These are phyloP conservation scores for Serendipita vermifera DNA, from an alignment of 768 basidiomycete genomes.

Conservation along the genomic window DNA sequence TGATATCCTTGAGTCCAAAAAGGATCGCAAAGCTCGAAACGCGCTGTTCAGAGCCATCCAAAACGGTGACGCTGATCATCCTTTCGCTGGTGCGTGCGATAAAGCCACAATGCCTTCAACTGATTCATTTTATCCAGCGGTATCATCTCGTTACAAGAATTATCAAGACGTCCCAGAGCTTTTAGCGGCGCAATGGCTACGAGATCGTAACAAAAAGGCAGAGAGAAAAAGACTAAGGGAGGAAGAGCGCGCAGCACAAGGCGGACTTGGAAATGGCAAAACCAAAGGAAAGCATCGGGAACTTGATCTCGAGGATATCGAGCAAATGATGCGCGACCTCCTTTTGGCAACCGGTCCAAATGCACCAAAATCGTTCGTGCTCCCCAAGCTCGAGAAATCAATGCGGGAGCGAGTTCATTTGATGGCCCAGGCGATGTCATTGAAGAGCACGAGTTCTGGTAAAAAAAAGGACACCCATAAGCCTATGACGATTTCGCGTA, in stretches of 20 bases:
- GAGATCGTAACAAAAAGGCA: constrained; percentile 75
- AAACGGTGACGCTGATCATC: constrained; percentile 32
- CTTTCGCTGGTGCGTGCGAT: constrained; percentile 11
- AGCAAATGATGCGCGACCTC: background rate
- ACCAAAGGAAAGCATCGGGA: background rate
- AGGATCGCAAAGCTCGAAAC: constrained; percentile 39
- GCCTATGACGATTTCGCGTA: background rate
- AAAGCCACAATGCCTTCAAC: constrained; percentile 17
- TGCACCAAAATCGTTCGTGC: background rate
- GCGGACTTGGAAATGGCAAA: constrained; percentile 10
- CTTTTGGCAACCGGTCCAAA: background rate
- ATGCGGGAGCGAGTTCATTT: background rate
- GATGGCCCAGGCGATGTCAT: background rate
- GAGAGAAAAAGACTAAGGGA: constrained; percentile 52
- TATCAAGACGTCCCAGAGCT: constrained; percentile 35
- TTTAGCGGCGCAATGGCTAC: constrained; percentile 59
- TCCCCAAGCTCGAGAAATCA: constrained; percentile 4
- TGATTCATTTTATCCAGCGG: constrained; percentile 14
- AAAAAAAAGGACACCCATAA: background rate
- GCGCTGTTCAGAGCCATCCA: constrained; percentile 45
- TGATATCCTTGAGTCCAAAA: constrained; percentile 32
- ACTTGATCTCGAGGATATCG: constrained; percentile 11
- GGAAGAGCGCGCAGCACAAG: constrained; percentile 35
- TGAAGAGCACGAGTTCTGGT: constrained; percentile 2
- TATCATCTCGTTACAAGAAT: constrained; percentile 36